Conservation (phyloP, 345 rosid species). For the Hibiscus syriacus region DNA sequence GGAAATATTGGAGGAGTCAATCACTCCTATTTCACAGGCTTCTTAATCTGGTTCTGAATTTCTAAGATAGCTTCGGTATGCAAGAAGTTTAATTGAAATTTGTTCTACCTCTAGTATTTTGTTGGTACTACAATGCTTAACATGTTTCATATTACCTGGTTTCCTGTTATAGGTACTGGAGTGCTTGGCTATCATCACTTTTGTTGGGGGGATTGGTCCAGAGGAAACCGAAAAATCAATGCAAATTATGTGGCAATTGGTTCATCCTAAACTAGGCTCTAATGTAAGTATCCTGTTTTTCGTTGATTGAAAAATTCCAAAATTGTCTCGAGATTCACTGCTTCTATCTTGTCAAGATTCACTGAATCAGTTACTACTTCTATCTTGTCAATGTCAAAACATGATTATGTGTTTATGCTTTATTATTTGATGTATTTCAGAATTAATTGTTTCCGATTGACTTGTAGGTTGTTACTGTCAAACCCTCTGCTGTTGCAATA, state of each 20-base stretch:
- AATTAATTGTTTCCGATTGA: not conserved
- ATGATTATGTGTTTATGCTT: not conserved
- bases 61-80: conserved; percentile 45
- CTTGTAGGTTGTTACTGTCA: conserved; percentile 57
- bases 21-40: conserved; percentile 53
- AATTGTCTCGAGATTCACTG: not conserved
- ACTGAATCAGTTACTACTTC: not conserved
- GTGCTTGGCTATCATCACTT: conserved; percentile 75
- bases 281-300: conserved; percentile 44
- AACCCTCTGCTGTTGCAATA: conserved; percentile 47
- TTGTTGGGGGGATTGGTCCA: conserved; percentile 61
- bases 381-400: too few species aligned
- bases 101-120: not conserved
- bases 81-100: not conserved
- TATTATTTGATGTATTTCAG: not conserved
- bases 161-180: conserved; percentile 47
- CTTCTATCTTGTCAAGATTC: too few species aligned
- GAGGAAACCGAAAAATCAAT: conserved; percentile 73
- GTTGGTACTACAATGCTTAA: not conserved
- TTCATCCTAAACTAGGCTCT: conserved; percentile 74
- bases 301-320: not conserved
- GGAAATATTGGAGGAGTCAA: conserved; percentile 61
- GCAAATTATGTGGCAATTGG: conserved; percentile 87
- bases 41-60: conserved; percentile 55
- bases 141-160: not conserved